Evolutionary conservation across 1,284 basidiomycete species (phyloP).

Genomic region (Ustilago tritici): DNA sequence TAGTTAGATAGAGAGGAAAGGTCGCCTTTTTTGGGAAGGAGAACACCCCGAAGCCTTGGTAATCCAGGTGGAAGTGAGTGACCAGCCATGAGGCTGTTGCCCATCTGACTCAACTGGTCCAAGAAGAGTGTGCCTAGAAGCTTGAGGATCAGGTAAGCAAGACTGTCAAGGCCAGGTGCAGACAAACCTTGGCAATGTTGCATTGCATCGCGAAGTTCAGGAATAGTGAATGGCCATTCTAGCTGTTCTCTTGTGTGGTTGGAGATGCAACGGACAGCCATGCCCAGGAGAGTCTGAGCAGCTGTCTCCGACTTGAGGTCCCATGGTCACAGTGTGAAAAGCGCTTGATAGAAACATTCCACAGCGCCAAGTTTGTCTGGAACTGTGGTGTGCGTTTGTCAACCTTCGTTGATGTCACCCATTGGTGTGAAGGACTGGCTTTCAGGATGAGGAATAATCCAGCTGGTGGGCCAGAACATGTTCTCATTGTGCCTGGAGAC

Average conservation of each 20-base stretch:
- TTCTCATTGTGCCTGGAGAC: conserved; percentile 4
- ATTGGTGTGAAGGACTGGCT: conserved; percentile 12
- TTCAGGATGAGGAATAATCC: conserved; percentile 12
- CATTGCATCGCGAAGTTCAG: conserved; percentile 5
- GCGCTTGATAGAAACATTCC: conserved; percentile 4
- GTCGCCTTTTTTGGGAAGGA: conserved; percentile 13
- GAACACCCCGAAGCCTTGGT: conserved; percentile 12
- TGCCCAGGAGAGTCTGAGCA: neutral
- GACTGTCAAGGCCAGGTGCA: conserved; percentile 12
- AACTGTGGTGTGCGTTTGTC: neutral
- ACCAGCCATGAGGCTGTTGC: conserved; percentile 5
- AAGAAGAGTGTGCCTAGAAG: neutral
- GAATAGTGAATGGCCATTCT: neutral
- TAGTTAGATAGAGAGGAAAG: conserved; percentile 8
- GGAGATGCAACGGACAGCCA: neutral
- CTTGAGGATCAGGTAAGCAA: conserved; percentile 4
- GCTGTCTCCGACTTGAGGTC: neutral
- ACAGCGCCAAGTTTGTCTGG: conserved; percentile 1
- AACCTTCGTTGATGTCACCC: neutral
- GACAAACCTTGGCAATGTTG: neutral
- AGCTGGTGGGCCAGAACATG: conserved; percentile 14
- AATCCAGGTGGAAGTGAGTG: neutral
- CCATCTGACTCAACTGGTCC: neutral
- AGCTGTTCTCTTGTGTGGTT: neutral
- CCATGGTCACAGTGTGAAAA: conserved; percentile 3